These are phyloP conservation scores for Taiozyma onychis DNA, from an alignment of 1,139 yeast species.

Conservation along the genomic window DNA sequence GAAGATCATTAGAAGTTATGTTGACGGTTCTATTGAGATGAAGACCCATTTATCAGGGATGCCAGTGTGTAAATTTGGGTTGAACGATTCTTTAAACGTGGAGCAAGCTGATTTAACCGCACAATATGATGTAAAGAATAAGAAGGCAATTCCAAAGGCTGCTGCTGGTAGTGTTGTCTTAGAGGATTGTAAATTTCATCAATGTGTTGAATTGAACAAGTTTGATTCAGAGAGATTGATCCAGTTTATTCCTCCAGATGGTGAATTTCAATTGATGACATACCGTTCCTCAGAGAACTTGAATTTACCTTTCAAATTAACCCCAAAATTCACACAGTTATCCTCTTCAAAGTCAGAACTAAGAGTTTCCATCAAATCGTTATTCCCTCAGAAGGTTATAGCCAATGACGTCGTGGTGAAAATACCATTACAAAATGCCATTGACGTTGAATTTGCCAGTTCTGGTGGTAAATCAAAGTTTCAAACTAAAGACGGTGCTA, in stretches of 20 bases:
- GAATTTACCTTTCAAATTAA: conserved; percentile 65
- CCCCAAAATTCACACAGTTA: conserved; percentile 53
- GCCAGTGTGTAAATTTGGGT: conserved; percentile 62
- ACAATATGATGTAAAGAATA: conserved; percentile 25
- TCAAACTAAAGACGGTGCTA: conserved; percentile 56
- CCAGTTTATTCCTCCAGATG: conserved; percentile 86
- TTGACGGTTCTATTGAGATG: conserved; percentile 72
- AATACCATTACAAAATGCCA: conserved; percentile 69
- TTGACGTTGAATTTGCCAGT: conserved; percentile 43
- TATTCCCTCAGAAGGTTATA: conserved; percentile 52
- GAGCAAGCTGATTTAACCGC: conserved; percentile 13
- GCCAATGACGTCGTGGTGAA: conserved; percentile 62
- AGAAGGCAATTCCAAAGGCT: conserved; percentile 32
- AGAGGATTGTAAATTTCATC: conserved; percentile 85
- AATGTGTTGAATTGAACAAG: conserved; percentile 68
- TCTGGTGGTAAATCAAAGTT: conserved; percentile 67
- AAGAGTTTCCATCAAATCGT: conserved; percentile 55
- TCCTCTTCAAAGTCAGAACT: conserved; percentile 48
- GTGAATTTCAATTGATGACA: conserved; percentile 82
- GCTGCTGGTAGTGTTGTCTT: conserved; percentile 49
- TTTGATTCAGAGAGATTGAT: conserved; percentile 66
- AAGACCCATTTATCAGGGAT: conserved; percentile 72
- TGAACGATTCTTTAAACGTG: conserved; percentile 38
- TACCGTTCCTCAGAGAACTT: conserved; percentile 59
- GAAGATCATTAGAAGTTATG: conserved; percentile 61